Conservation (phyloP, 2,329 filamentous ascomycete genomes). For the Aureobasidium sp. region DNA sequence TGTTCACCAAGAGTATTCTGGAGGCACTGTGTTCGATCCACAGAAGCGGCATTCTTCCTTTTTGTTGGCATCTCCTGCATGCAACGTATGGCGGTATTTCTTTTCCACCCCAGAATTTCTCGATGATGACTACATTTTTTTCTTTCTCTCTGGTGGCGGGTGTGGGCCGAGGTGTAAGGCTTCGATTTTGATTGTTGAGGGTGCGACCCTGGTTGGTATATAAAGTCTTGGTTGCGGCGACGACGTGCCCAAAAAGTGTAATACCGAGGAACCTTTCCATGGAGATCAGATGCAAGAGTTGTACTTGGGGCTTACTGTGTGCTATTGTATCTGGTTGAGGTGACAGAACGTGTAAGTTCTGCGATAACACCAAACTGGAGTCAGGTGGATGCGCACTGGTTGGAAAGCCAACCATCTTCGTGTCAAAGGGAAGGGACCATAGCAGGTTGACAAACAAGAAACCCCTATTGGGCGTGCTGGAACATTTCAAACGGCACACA, state of each 20-base stretch:
- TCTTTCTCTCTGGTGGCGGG: neutral
- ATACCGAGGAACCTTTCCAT: neutral
- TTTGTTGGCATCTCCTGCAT: neutral
- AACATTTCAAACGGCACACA: too few relatives aligned
- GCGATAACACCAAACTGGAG: too few relatives aligned
- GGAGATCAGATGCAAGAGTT: neutral
- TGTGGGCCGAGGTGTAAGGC: neutral
- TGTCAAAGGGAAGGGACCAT: too few relatives aligned
- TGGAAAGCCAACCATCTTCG: too few relatives aligned
- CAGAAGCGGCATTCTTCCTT: slow-evolving; percentile 25
- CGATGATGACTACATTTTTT: neutral
- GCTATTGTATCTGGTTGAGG: neutral
- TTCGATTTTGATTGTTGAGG: neutral
- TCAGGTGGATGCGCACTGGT: too few relatives aligned
- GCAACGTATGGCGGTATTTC: neutral
- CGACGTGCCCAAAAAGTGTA: neutral
- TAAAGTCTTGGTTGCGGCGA: neutral
- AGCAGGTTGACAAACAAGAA: too few relatives aligned
- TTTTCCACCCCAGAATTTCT: neutral
- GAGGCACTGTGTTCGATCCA: slow-evolving; percentile 32
- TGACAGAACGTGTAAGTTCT: too few relatives aligned
- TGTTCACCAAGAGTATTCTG: slow-evolving; percentile 25
- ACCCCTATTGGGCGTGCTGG: too few relatives aligned
- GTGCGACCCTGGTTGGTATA: neutral
- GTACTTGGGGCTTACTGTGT: too few relatives aligned